Evolutionary conservation across 306 rosid species (phyloP).

Genomic region (Vigna reflexopilosa): DNA sequence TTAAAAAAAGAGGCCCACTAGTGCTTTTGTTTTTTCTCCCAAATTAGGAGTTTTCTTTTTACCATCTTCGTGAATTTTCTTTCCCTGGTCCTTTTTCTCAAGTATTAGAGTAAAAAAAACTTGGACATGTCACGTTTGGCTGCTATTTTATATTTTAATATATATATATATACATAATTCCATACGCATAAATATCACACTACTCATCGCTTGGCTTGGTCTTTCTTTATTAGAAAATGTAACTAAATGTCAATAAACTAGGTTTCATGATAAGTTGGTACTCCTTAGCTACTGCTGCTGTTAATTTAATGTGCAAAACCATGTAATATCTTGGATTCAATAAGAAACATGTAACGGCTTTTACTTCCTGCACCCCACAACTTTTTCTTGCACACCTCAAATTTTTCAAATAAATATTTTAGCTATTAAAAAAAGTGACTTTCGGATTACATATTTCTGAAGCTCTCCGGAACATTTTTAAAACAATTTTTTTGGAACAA

Average conservation of each 20-base stretch:
- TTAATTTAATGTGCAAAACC: slow-evolving; percentile 1
- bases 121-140: neutral
- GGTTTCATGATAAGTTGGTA: neutral
- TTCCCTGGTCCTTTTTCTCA: neutral
- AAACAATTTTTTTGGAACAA: too few relatives aligned
- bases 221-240: too few relatives aligned
- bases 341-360: neutral
- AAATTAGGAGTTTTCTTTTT: neutral
- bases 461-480: too few relatives aligned
- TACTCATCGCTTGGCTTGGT: too few relatives aligned
- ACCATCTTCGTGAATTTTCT: neutral
- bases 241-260: too few relatives aligned
- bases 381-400: too few relatives aligned
- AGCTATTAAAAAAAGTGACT: too few relatives aligned
- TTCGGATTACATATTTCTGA: too few relatives aligned
- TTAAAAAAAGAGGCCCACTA: slow-evolving; percentile 3
- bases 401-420: too few relatives aligned
- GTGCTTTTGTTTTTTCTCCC: neutral
- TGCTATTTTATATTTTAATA: slow-evolving; percentile 31
- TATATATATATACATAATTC: neutral
- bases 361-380: too few relatives aligned
- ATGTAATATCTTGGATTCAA: neutral
- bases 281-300: neutral
- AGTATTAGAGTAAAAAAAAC: neutral
- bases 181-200: neutral